Conservation (phyloP, 2,329 filamentous ascomycete species). For the Penicillium digitatum region DNA sequence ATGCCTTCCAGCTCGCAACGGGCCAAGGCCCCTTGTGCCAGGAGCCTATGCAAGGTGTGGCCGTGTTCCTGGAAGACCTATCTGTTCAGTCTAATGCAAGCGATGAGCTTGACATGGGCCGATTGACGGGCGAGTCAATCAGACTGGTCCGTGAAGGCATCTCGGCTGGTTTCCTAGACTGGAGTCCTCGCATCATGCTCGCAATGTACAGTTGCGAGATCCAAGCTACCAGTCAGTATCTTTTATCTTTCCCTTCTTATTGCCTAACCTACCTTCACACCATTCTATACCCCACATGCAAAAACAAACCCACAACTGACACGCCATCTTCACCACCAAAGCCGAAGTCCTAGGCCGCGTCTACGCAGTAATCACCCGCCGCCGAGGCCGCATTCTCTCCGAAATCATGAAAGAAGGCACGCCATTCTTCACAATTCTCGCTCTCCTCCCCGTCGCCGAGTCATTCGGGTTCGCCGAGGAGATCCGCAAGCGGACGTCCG, state of each 20-base stretch:
- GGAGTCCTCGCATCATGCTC: constrained; percentile 89
- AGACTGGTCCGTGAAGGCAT: constrained; percentile 83
- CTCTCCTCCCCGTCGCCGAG: constrained; percentile 84
- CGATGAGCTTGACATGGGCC: constrained; percentile 60
- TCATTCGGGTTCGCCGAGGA: constrained; percentile 96
- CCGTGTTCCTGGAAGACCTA: constrained; percentile 82
- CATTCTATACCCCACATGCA: background rate
- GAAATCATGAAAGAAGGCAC: constrained; percentile 93
- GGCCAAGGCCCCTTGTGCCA: constrained; percentile 85
- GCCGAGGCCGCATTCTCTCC: constrained; percentile 80
- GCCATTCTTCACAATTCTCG: constrained; percentile 91
- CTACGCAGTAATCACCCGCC: constrained; percentile 94
- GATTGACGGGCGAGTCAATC: constrained; percentile 89
- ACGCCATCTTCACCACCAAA: constrained; percentile 31
- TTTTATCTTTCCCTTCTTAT: background rate
- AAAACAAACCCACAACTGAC: constrained; percentile 7
- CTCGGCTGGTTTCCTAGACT: constrained; percentile 82
- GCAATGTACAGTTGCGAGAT: constrained; percentile 99
- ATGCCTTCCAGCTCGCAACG: constrained; percentile 91
- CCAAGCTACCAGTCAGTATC: constrained; percentile 72
- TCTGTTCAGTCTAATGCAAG: constrained; percentile 53
- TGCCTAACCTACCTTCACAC: background rate
- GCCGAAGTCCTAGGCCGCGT: constrained; percentile 91
- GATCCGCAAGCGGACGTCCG: constrained; percentile 89
- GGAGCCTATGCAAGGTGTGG: constrained; percentile 89